Conservation (phyloP, 1,284 basidiomycete genomes). For the Pseudozyma sp. region DNA sequence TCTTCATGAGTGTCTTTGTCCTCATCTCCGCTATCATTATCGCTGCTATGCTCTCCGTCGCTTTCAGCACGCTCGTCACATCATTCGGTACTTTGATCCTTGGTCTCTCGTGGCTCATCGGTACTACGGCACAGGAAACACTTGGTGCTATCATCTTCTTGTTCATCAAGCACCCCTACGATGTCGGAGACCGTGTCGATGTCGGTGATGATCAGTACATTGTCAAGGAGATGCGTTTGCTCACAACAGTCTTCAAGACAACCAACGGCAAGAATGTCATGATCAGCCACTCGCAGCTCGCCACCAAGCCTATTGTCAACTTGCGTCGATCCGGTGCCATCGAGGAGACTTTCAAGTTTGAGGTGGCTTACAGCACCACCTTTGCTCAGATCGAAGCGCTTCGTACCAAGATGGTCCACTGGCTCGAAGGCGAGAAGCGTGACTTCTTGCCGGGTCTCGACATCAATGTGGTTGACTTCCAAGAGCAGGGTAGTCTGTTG, state of each 20-base stretch:
- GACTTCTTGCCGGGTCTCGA: conserved; percentile 68
- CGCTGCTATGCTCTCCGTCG: conserved; percentile 73
- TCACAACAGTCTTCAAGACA: conserved; percentile 74
- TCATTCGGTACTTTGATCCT: conserved; percentile 85
- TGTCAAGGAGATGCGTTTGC: conserved; percentile 86
- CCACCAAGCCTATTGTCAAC: conserved; percentile 75
- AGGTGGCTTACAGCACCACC: conserved; percentile 81
- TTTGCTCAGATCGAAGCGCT: conserved; percentile 86
- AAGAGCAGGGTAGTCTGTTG: conserved; percentile 82
- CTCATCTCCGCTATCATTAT: conserved; percentile 78
- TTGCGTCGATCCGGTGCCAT: conserved; percentile 78
- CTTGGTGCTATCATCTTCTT: conserved; percentile 84
- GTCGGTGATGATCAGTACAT: conserved; percentile 75
- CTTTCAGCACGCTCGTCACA: conserved; percentile 80
- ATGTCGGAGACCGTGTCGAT: conserved; percentile 79
- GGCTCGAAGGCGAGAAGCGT: conserved; percentile 74
- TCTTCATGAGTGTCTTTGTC: conserved; percentile 72
- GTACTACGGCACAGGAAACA: conserved; percentile 76
- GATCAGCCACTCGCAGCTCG: conserved; percentile 46
- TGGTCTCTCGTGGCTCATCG: conserved; percentile 90
- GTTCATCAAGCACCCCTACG: conserved; percentile 85
- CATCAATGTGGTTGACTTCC: conserved; percentile 76
- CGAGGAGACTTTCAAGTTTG: conserved; percentile 82
- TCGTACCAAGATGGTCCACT: conserved; percentile 83
- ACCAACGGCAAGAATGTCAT: conserved; percentile 46